Base-by-base conservation (phyloP, 2,329 filamentous ascomycete species). In the Colletotrichum tofieldiae region DNA sequence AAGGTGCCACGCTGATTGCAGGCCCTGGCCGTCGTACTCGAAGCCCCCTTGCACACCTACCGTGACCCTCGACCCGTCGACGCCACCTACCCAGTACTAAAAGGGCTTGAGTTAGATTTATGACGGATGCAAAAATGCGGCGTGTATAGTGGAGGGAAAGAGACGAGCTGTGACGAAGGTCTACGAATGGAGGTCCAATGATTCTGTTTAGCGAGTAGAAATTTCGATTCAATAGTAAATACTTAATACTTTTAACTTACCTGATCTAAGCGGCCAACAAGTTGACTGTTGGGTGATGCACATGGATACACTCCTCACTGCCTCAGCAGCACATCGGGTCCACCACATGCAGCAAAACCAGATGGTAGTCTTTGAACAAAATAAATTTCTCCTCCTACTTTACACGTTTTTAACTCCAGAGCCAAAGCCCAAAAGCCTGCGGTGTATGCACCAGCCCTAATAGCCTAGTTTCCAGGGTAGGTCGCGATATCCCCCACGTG, bases 11-110 rank as follows among this genome's bases (percentile, higher is more conserved):
- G 3, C 68, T 29, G 68, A 67, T 59, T 75, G 73, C 45, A 16
- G 45, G 14, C 73, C 71, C n/a, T 75, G 73, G 70, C 75, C 67
- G 35, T 74, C 73, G 20, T 77, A 73, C 43, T 45, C 63, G 11
- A 26, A 39, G 26, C 75, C 75, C 6, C 61, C 74, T 1, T 76
- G 76, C 72, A 61, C 67, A n/a, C 41, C 37, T 35, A 67, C 35
- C 45, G 23, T 2, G 65, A 32, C 32, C 16, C n/a, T 52, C 7
- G 12, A 35, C 58, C 65, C 23, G 29, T 68, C 37, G 6, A 47
- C 60, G 23, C 37, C 32, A 37, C 49, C 49, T 23, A 56, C 32
- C 4, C n/a, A 3, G 9, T 39, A 32, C 7, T 63, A 8, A 39
- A 26, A 58, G n/a, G 12, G 18, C 3, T 4, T 2, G 14, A 39